phyloP scores from a whole-genome alignment of 73 alveolate genomes.

The Stentor roeselii region DNA sequence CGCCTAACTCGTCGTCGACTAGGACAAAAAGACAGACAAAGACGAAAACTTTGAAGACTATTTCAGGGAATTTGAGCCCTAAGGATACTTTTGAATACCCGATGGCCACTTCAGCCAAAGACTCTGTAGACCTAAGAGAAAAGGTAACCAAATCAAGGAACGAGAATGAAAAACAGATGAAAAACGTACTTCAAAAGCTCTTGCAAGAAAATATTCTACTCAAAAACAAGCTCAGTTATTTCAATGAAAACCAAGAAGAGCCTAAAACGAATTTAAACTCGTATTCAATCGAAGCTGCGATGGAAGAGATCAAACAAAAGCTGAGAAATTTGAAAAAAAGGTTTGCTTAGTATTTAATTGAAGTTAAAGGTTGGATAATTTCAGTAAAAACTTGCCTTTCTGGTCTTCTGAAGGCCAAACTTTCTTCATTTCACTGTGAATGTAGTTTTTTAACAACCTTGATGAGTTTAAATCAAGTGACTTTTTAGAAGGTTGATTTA shows the following conservation, averaged over 20 bases:
- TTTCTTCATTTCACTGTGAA: neutral
- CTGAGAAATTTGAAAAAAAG: neutral
- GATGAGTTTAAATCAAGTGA: too few species aligned
- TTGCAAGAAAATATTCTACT: neutral
- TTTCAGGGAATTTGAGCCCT: neutral
- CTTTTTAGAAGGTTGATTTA: neutral
- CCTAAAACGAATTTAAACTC: neutral
- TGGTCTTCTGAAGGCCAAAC: neutral
- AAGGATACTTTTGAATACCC: neutral
- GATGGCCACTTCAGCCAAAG: neutral
- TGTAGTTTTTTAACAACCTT: neutral
- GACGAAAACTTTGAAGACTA: neutral
- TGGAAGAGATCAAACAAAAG: neutral
- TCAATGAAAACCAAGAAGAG: neutral
- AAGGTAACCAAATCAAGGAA: neutral
- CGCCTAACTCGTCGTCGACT: neutral
- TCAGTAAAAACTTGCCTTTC: neutral
- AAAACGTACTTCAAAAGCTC: neutral
- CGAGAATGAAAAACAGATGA: too few species aligned
- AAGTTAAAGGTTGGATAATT: neutral
- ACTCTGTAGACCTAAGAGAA: neutral
- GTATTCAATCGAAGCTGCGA: neutral
- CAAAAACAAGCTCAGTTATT: neutral
- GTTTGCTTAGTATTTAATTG: too few species aligned
- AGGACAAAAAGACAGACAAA: neutral